Evolutionary conservation across 345 rosid genomes (phyloP), one percentile per base, ranked within the genome.

Genomic region (Arabidopsis arenosa): DNA sequence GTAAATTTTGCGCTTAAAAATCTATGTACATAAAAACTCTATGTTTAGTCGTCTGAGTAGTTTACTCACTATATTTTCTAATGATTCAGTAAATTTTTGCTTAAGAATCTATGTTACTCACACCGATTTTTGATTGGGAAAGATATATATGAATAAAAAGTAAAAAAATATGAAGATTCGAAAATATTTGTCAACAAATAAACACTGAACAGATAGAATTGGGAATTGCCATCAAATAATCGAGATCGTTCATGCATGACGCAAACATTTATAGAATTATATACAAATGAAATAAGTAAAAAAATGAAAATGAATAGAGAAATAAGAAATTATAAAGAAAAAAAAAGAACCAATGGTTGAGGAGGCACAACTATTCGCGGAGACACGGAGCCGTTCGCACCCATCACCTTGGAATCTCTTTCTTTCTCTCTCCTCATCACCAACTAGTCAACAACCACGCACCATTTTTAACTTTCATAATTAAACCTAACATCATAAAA

Each of bases 321-420:
- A 14, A 36, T 9, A 26, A 45, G 0, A 66, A 48, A 6, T 4
- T 28, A 3, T 28, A 28, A 41, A 43, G 5, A 12, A 43, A 35
- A 14, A 12, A 39, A 78, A 78, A 45, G 63, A 77, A 64, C 85
- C 82, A 84, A 83, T 83, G 88, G 85, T 75, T 39, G 69, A 77
- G 81, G 75, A 74, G 75, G 17, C 56, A 75, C 66, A 63, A 28
- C 78, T 58, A 52, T 72, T 83, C 83, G 90, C 89, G 89, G 85
- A 85, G 83, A 86, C 85, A 74, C 84, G 90, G 84, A 80, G 86
- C 86, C 87, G 90, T 61, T 71, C 65, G 28, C 72, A 68, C 84
- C 87, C 84, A 82, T 68, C 78, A 80, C 80, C 68, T 82, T 78
- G 87, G 93, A 88, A 78, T 84, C 70, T 55, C 18, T 41, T 37